These are phyloP conservation scores for Barnettozyma siamensis DNA, from an alignment of 805 yeast species.

Conservation along the genomic window DNA sequence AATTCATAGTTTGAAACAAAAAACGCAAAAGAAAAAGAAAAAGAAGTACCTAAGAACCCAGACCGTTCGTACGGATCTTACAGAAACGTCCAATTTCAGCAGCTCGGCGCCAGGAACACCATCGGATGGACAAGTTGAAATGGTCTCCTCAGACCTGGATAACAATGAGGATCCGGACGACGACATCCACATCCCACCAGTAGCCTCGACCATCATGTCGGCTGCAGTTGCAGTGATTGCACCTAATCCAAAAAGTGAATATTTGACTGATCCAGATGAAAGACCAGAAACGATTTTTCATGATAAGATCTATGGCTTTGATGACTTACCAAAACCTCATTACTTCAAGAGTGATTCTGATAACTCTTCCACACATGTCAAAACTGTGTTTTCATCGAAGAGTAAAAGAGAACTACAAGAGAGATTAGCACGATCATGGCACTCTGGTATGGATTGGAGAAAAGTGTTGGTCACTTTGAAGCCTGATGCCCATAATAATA, in stretches of 20 bases:
- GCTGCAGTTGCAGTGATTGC: conserved; percentile 75
- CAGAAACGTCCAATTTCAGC: conserved; percentile 8
- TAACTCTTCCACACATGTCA: neutral
- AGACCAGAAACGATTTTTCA: conserved; percentile 72
- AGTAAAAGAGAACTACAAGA: conserved; percentile 39
- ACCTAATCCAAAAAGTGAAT: conserved; percentile 68
- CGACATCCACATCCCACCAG: conserved; percentile 48
- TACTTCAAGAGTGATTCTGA: conserved; percentile 22
- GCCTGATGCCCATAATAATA: conserved; percentile 95
- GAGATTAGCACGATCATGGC: conserved; percentile 84
- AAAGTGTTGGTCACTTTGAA: conserved; percentile 79
- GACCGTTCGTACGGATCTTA: conserved; percentile 5
- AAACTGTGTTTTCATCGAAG: neutral
- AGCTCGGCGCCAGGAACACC: neutral
- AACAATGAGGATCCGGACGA: conserved; percentile 13
- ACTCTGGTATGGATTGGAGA: conserved; percentile 78
- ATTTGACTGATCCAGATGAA: conserved; percentile 57
- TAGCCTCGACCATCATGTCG: conserved; percentile 70
- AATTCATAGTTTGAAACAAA: neutral
- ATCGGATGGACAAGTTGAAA: neutral
- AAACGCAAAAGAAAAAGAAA: conserved; percentile 11
- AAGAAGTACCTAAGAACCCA: conserved; percentile 21
- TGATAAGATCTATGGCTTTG: conserved; percentile 66
- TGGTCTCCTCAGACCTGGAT: conserved; percentile 1
- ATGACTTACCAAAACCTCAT: conserved; percentile 57